Conservation (phyloP, 2,329 filamentous ascomycete species). For the Setomelanomma holmii region DNA sequence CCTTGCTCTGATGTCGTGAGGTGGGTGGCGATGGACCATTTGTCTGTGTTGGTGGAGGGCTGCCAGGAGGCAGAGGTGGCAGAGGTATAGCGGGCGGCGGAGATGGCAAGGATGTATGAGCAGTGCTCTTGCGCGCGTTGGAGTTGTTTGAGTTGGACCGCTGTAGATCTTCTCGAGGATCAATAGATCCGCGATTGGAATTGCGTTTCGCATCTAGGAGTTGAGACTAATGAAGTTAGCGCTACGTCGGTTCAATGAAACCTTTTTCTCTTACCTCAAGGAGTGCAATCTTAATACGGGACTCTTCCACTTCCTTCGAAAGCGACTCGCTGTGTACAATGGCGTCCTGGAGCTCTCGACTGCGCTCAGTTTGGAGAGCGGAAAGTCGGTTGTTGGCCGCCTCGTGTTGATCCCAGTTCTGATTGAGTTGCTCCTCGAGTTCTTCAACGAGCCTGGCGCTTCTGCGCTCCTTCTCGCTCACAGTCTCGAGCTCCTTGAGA, state of each 20-base stretch:
- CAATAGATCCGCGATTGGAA: constrained; percentile 54
- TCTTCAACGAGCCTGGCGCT: constrained; percentile 92
- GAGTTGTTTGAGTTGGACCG: constrained; percentile 67
- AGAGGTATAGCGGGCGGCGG: constrained; percentile 96
- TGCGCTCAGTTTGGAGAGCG: constrained; percentile 60
- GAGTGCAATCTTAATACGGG: constrained; percentile 73
- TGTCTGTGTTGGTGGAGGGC: constrained; percentile 54
- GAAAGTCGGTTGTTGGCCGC: constrained; percentile 84
- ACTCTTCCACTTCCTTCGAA: constrained; percentile 75
- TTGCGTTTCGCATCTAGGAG: constrained; percentile 63
- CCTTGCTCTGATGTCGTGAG: constrained; percentile 81
- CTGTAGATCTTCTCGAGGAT: constrained; percentile 58
- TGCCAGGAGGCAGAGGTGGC: constrained; percentile 76
- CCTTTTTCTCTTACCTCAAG: constrained; percentile 75
- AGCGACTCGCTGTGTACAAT: constrained; percentile 53
- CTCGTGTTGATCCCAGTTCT: constrained; percentile 93
- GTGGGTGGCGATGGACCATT: constrained; percentile 64
- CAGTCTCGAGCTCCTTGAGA: constrained; percentile 63
- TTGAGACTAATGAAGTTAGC: constrained; percentile 61
- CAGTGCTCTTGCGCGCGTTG: constrained; percentile 83
- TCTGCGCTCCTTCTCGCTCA: constrained; percentile 78
- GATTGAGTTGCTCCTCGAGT: constrained; percentile 93
- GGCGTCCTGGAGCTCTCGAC: constrained; percentile 51
- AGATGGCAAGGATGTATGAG: constrained; percentile 84
- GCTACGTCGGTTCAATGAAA: background rate